Conservation (phyloP, 768 basidiomycete species). For the Xerocomellus chrysenteron region DNA sequence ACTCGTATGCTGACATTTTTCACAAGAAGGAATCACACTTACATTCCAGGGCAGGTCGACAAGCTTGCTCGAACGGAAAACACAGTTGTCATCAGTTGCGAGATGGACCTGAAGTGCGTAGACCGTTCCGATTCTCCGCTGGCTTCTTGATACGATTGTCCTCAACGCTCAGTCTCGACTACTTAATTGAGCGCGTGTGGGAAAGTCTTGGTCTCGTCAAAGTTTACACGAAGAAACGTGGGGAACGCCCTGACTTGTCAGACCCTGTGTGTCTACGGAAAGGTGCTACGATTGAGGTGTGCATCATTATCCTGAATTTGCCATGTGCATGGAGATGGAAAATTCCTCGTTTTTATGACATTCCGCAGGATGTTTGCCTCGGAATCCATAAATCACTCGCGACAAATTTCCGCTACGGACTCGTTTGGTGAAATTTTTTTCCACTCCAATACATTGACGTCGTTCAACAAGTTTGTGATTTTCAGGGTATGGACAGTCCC, state of each 20-base stretch:
- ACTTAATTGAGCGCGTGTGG: conserved; percentile 77
- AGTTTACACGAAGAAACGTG: conserved; percentile 96
- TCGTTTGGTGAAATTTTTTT: conserved; percentile 75
- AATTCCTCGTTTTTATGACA: background rate
- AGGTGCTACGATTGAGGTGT: conserved; percentile 90
- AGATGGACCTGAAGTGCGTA: conserved; percentile 84
- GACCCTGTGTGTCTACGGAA: conserved; percentile 91
- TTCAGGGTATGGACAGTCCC: conserved; percentile 25
- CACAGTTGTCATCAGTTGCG: conserved; percentile 95
- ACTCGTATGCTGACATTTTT: conserved; percentile 34
- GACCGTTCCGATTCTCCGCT: background rate
- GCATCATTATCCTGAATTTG: background rate
- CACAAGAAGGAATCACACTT: background rate
- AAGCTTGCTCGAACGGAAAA: conserved; percentile 78
- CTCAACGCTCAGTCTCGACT: conserved; percentile 51
- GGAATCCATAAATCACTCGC: conserved; percentile 89
- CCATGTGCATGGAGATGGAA: background rate
- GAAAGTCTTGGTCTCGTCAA: conserved; percentile 79
- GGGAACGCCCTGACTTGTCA: conserved; percentile 85
- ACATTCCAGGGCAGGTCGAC: conserved; percentile 49
- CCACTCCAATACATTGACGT: background rate
- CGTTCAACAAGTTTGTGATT: conserved; percentile 1
- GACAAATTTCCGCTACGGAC: conserved; percentile 88
- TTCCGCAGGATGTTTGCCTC: conserved; percentile 75
- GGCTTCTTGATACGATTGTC: conserved; percentile 1